A percentile compares a stretch with the other conserved stretches of the same genome.
These are phyloP conservation scores for Cercophora sp. DNA, from an alignment of 495 filamentous ascomycete genomes.

Conservation along the genomic window DNA sequence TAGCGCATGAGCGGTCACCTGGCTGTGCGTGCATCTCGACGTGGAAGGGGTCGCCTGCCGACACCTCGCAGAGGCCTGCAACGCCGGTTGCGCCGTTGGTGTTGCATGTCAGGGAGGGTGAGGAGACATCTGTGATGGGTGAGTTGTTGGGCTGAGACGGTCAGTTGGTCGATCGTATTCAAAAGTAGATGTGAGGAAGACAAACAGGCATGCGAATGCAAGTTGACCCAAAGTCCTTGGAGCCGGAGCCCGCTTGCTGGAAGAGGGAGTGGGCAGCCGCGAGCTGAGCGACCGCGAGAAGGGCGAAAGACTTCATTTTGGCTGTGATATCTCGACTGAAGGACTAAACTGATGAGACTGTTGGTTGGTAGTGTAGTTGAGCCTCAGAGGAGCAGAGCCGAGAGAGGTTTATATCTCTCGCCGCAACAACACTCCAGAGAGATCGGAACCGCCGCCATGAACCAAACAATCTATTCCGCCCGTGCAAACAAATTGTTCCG, in stretches of 20 bases:
- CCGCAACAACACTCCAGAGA: background rate
- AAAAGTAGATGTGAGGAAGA: too few relatives aligned
- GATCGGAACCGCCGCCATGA: background rate
- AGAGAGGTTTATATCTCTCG: too few relatives aligned
- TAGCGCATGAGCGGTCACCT: conserved; percentile 36
- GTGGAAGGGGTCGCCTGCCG: conserved; percentile 40
- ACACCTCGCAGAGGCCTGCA: conserved; percentile 26
- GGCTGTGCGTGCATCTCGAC: conserved; percentile 51
- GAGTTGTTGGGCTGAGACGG: conserved; percentile 40
- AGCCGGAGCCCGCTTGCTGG: conserved; percentile 31
- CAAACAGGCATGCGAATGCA: conserved; percentile 24
- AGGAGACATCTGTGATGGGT: conserved; percentile 36
- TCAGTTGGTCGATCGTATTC: too few relatives aligned
- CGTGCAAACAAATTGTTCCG: background rate
- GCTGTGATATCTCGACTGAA: too few relatives aligned
- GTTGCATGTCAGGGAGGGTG: conserved; percentile 36
- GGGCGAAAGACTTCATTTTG: conserved; percentile 20
- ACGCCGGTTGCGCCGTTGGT: conserved; percentile 33
- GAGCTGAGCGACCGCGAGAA: conserved; percentile 14
- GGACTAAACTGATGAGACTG: too few relatives aligned
- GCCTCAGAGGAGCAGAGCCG: too few relatives aligned
- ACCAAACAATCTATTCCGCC: background rate
- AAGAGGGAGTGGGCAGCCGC: conserved; percentile 35
- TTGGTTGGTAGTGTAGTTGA: too few relatives aligned
- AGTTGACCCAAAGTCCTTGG: conserved; percentile 16